Base-by-base conservation (phyloP, 2,329 filamentous ascomycete genomes). In the Gaeumannomyces tritici region DNA sequence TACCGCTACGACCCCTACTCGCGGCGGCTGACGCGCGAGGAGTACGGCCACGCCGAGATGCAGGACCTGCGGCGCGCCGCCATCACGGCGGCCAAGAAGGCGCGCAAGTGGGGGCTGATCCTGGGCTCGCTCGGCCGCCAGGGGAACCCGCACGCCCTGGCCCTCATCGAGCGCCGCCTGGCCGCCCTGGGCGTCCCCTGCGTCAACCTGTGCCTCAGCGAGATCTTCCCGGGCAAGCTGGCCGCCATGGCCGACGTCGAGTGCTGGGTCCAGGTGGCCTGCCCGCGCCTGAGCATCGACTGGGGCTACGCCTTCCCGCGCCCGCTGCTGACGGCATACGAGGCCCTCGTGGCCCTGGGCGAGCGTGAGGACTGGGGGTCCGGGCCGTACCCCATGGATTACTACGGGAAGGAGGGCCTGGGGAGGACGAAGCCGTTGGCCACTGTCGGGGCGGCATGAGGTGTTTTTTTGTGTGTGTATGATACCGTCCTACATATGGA, bases 1-100 rank as follows among this genome's bases (percentile, higher is more conserved):
- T 99, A 97, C 76, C 85, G 95, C 66, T 99, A 99, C 74, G 95
- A 99, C 72, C 95, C 96, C 0, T 99, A 99, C 77, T 95, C 92
- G 13, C 86, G 93, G 60, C 91, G 90, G 63, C 83, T 99, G 31
- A 97, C 93, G 2, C 88, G 90, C 66, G 96, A 99, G 76, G 89
- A 84, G 28, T 99, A 99, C 74, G 90, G 90, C 55, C 95, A 99
- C 74, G 85, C 89, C 28, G 92, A 96, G 72, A 95, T 99, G 83
- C 90, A 96, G 70, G 83, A 83, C 8, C 79, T 97, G 55, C 88
- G 95, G 7, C 83, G 86, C 21, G 81, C 86, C 7, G 95, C 95
- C 0, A 93, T 99, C 65, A 73, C 78, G 4, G 83, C 86, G 15
- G 93, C 93, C 3, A 88, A 87, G 63, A 81, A 80, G 18, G 93